phyloP scores from a whole-genome alignment of 2,329 filamentous ascomycete species.

The Plenodomus tracheiphilus region DNA sequence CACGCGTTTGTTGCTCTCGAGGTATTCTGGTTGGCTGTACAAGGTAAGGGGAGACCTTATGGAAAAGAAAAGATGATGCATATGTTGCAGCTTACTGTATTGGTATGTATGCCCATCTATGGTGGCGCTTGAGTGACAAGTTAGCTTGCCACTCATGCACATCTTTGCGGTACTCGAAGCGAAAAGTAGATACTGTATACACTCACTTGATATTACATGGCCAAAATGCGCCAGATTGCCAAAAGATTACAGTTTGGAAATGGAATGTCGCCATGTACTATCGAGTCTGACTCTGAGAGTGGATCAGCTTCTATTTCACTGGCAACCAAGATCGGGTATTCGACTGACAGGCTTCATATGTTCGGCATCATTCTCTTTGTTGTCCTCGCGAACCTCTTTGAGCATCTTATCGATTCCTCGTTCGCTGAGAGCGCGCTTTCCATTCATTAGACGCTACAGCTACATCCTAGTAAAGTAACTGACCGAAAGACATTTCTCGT shows the following conservation, averaged over 20 bases:
- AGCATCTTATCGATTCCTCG: slow-evolving; percentile 92
- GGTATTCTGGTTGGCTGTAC: no score
- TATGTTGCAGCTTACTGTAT: no score
- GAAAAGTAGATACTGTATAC: no score
- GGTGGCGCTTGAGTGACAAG: no score
- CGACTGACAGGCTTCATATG: slow-evolving; percentile 55
- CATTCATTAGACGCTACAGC: neutral
- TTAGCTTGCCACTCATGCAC: no score
- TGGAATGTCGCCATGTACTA: neutral
- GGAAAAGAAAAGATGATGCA: no score
- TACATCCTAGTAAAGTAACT: slow-evolving; percentile 30
- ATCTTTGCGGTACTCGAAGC: no score
- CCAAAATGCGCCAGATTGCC: no score
- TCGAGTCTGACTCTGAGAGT: neutral
- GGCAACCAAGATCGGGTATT: neutral
- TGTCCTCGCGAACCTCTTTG: slow-evolving; percentile 86
- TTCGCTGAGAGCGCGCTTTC: slow-evolving; percentile 65
- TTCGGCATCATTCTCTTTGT: slow-evolving; percentile 80
- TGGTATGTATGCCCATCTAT: no score
- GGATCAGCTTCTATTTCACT: neutral
- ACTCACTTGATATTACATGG: no score
- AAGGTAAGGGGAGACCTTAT: no score
- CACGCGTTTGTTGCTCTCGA: no score
- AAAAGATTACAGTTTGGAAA: neutral
- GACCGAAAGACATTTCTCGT: slow-evolving; percentile 84